Evolutionary conservation across 305 asterid species (phyloP), one percentile per base, ranked within the genome.

Genomic region (Rubia peregrina): DNA sequence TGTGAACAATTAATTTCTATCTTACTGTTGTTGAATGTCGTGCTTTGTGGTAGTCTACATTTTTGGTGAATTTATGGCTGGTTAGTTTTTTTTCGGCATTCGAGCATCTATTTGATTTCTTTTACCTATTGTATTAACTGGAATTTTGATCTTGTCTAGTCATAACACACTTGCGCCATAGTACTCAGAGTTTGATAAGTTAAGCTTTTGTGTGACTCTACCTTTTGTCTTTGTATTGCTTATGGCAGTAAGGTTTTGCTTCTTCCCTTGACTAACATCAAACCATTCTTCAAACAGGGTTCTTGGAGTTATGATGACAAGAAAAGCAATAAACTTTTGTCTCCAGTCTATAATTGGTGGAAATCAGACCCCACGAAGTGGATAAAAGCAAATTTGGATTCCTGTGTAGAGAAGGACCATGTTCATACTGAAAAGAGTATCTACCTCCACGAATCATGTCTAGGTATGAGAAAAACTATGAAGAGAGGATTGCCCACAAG

Each of bases 251-350:
- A 22, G 11, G 11, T 24, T 67, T 62, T 38, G 43, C 36, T 22
- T 48, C 46, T 46, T 74, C 42, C 19, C 48, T 26, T 69, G 40
- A 36, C 53, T 70, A 6, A 30, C 59, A 51, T 48, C 19, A 16
- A 30, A 57, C 22, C 64, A 66, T 70, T 48, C 57, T 62, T 60
- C 51, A 26, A 70, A 74, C 79, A 80, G 84, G 76, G 66, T 44
- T 63, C 68, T 68, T 57, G 64, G 67, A 71, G 72, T 72, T 26
- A 26, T 62, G 71, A 51, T 36, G 71, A 71, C 64, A 40, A 59
- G 61, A 72, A 71, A 36, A n/a, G 67, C 76, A 56, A 66, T 64
- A 59, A 53, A 63, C 38, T 46, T 17, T 67, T 67, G 21, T 24
- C 69, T 61, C 17, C 72, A 43, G 61, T 71, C 43, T 74, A 40